Conservation (phyloP, 805 yeast genomes). For the Kockiozyma suomiensis region DNA sequence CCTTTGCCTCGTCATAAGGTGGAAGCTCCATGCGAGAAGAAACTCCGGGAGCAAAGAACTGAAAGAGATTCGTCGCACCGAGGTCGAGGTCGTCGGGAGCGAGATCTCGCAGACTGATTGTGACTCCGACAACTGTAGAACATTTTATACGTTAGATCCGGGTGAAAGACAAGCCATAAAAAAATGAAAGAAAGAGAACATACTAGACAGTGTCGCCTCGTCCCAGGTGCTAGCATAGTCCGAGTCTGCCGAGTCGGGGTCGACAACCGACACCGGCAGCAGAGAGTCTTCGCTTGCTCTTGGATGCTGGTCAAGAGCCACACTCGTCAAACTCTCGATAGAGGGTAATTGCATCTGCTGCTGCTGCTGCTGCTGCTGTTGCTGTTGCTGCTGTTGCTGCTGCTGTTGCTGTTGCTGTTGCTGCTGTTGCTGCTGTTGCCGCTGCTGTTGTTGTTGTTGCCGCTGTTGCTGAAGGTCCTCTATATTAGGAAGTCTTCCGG, state of each 20-base stretch:
- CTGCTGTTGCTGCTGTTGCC: slow-evolving; percentile 1
- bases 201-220: slow-evolving; percentile 26
- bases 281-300: slow-evolving; percentile 10
- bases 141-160: neutral
- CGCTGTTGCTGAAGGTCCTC: slow-evolving; percentile 10
- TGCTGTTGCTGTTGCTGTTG: slow-evolving; percentile 18
- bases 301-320: slow-evolving; percentile 1
- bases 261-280: slow-evolving; percentile 24
- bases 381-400: slow-evolving; percentile 12
- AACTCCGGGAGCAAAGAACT: slow-evolving; percentile 2
- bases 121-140: slow-evolving; percentile 20
- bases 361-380: slow-evolving; percentile 15
- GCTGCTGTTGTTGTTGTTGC: no score
- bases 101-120: slow-evolving; percentile 21
- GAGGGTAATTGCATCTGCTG: slow-evolving; percentile 17
- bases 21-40: slow-evolving; percentile 24
- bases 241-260: slow-evolving; percentile 1
- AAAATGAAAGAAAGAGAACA: neutral
- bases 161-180: neutral
- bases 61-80: slow-evolving; percentile 21
- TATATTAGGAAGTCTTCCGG: slow-evolving; percentile 12
- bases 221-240: slow-evolving; percentile 21
- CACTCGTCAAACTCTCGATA: slow-evolving; percentile 25
- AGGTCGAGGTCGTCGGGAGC: slow-evolving; percentile 18
- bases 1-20: slow-evolving; percentile 28